phyloP scores from a whole-genome alignment of 73 alveolate genomes.

The Diophrys appendiculata region DNA sequence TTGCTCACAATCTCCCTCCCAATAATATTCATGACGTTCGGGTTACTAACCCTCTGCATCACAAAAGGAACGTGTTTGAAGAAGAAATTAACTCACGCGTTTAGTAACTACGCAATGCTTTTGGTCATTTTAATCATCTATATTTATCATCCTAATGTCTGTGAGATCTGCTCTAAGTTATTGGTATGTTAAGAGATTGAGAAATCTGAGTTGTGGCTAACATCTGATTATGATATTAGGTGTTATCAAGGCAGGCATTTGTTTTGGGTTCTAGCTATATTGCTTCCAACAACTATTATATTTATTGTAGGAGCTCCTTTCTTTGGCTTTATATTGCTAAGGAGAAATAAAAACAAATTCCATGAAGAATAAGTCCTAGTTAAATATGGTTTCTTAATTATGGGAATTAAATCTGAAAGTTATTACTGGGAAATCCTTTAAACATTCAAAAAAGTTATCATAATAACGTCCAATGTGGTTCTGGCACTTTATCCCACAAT shows the following conservation, averaged over 20 bases:
- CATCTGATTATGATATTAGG: neutral
- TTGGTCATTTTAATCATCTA: neutral
- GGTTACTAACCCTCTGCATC: neutral
- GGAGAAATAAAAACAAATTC: neutral
- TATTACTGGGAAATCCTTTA: slow-evolving; percentile 18
- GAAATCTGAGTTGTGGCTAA: neutral
- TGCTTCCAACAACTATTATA: slow-evolving; percentile 1
- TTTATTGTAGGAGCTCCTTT: slow-evolving; percentile 7
- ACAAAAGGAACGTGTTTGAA: neutral
- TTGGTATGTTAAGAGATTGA: neutral
- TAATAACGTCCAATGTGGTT: neutral
- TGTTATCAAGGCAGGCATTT: neutral
- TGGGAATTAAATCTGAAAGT: slow-evolving; percentile 1
- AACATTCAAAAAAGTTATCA: neutral
- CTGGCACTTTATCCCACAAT: neutral
- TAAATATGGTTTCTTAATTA: neutral
- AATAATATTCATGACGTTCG: neutral
- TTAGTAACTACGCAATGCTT: too few species aligned
- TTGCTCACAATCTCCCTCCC: neutral
- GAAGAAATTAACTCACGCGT: neutral
- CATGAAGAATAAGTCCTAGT: neutral
- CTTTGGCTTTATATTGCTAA: neutral
- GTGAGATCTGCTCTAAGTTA: neutral
- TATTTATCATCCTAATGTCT: neutral
- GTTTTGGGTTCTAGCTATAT: neutral